phyloP scores from a whole-genome alignment of 2,329 filamentous ascomycete species.

The Colletotrichum brevisporum region DNA sequence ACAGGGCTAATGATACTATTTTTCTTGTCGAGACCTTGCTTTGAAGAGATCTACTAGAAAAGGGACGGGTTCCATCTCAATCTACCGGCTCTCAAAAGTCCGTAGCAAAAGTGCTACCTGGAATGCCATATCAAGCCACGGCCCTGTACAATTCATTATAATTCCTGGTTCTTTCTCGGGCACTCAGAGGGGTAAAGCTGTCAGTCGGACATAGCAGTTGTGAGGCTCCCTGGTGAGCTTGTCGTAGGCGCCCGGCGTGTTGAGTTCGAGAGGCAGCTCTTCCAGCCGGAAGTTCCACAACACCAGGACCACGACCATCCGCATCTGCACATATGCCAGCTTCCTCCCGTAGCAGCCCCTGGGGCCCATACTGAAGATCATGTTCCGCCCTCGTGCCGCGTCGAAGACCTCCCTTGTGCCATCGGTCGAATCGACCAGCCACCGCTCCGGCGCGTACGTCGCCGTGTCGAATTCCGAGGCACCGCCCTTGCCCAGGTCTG shows the following conservation, averaged over 20 bases:
- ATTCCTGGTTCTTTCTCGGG: no score
- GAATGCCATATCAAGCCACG: no score
- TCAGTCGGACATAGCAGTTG: slow-evolving; percentile 31
- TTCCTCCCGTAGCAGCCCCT: slow-evolving; percentile 55
- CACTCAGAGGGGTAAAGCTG: not conserved
- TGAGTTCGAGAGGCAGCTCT: slow-evolving; percentile 22
- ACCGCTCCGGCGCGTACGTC: slow-evolving; percentile 54
- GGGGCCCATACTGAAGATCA: slow-evolving; percentile 54
- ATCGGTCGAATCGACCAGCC: slow-evolving; percentile 46
- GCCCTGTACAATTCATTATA: no score
- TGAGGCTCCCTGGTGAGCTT: slow-evolving; percentile 34
- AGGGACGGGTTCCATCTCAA: no score
- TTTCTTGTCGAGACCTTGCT: no score
- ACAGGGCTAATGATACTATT: no score
- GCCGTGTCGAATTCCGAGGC: slow-evolving; percentile 41
- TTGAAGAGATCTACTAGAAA: no score
- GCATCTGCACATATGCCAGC: slow-evolving; percentile 53
- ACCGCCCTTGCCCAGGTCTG: slow-evolving; percentile 45
- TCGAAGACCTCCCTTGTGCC: slow-evolving; percentile 46
- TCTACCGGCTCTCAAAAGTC: no score
- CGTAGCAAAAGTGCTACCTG: no score
- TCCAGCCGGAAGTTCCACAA: slow-evolving; percentile 30
- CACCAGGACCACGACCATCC: slow-evolving; percentile 51
- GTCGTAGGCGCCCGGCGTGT: slow-evolving; percentile 28
- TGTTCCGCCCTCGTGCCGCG: slow-evolving; percentile 50